Evolutionary conservation across 1,139 yeast genomes (phyloP).

Genomic region (Scheffersomyces parashehatae): DNA sequence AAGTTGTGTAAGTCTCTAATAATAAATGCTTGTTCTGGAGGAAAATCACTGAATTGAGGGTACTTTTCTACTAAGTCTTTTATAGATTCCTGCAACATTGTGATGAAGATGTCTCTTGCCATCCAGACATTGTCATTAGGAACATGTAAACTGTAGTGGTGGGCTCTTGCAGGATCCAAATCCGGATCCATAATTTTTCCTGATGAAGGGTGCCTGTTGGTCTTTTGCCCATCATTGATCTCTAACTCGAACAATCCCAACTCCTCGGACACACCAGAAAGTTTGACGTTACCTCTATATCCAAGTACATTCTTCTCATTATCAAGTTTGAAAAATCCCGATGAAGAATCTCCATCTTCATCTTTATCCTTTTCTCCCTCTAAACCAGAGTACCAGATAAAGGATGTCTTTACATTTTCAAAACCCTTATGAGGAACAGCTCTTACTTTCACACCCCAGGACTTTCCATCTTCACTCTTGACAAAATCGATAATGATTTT

Average conservation of each 20-base stretch:
- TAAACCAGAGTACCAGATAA: slow-evolving; percentile 77
- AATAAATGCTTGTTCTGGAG: slow-evolving; percentile 53
- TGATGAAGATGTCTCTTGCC: slow-evolving; percentile 73
- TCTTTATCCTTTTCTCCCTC: slow-evolving; percentile 52
- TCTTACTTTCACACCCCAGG: slow-evolving; percentile 74
- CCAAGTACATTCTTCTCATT: slow-evolving; percentile 28
- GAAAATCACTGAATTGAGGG: slow-evolving; percentile 30
- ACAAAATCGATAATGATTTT: slow-evolving; percentile 72
- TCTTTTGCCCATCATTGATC: slow-evolving; percentile 47
- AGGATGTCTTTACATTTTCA: slow-evolving; percentile 54
- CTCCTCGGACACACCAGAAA: slow-evolving; percentile 57
- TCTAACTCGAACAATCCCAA: slow-evolving; percentile 56
- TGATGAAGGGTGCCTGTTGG: slow-evolving; percentile 43
- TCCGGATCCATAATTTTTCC: slow-evolving; percentile 31
- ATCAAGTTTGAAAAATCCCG: slow-evolving; percentile 37
- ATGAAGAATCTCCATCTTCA: slow-evolving; percentile 15
- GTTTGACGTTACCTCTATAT: slow-evolving; percentile 34
- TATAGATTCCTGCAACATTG: slow-evolving; percentile 69
- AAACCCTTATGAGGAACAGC: slow-evolving; percentile 59
- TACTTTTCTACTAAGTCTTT: slow-evolving; percentile 43
- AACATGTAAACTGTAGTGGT: slow-evolving; percentile 66
- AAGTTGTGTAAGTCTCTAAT: slow-evolving; percentile 61
- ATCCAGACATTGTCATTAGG: slow-evolving; percentile 79
- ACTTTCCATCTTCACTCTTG: slow-evolving; percentile 67
- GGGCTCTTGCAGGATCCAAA: slow-evolving; percentile 56